Conservation (phyloP, 176 grass and related monocot species). For the Miscanthus lutarioriparius region DNA sequence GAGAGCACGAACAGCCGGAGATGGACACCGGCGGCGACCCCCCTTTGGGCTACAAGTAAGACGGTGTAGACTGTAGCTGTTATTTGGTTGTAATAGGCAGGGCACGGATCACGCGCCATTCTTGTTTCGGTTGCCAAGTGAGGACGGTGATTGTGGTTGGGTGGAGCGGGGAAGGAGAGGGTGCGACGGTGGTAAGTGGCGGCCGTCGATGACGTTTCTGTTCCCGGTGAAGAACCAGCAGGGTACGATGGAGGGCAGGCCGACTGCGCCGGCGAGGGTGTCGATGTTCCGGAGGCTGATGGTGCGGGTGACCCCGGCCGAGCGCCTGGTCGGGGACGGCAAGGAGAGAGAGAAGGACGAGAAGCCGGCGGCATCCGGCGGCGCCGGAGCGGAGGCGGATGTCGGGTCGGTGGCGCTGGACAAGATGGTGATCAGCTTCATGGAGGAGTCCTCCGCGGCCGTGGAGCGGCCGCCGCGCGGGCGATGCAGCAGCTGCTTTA, state of each 20-base stretch:
- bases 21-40: conserved; percentile 26
- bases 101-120: conserved; percentile 12
- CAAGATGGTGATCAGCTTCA: conserved; percentile 70
- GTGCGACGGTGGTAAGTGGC: not conserved
- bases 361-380: not conserved
- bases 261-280: conserved; percentile 17
- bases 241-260: conserved; percentile 39
- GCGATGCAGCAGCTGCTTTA: conserved; percentile 65
- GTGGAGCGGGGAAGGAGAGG: not conserved
- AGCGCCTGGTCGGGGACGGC: not conserved
- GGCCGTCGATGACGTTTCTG: conserved; percentile 49
- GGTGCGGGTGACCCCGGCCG: conserved; percentile 44
- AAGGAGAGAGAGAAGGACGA: conserved; percentile 45
- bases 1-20: not conserved
- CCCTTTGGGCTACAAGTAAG: not conserved
- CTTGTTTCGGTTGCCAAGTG: not conserved
- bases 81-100: not conserved
- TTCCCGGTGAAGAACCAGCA: conserved; percentile 55
- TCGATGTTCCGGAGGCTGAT: conserved; percentile 67
- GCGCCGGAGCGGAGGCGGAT: conserved; percentile 25
- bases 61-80: not conserved
- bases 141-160: conserved; percentile 15
- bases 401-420: conserved; percentile 52
- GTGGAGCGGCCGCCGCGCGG: conserved; percentile 47
- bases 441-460: conserved; percentile 47